Percentiles rank a stretch among this genome's conserved stretches.
Evolutionary conservation across 805 yeast species (phyloP).

Genomic region (Vanderwaltozyma tropicalis): DNA sequence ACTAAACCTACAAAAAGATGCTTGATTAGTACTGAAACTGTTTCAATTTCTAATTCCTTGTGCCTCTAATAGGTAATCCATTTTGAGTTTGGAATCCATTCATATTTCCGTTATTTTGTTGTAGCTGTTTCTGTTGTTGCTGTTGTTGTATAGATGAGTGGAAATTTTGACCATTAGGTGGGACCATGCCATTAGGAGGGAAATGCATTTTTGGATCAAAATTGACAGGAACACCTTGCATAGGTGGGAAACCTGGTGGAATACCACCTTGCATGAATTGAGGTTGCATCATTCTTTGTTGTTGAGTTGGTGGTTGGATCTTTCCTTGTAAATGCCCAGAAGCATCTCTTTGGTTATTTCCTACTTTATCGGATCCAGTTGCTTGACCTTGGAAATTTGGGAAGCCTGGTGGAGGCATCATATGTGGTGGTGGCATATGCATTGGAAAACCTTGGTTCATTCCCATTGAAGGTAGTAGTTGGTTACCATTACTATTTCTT

Average conservation of each 20-base stretch:
- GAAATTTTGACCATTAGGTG: slow-evolving; percentile 6
- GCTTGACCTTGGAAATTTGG: slow-evolving; percentile 9
- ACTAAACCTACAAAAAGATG: no score
- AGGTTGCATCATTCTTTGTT: slow-evolving; percentile 12
- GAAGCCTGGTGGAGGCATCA: slow-evolving; percentile 17
- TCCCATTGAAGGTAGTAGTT: slow-evolving; percentile 9
- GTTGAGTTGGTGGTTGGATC: slow-evolving; percentile 1
- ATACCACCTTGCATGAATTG: slow-evolving; percentile 22
- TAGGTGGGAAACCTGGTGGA: slow-evolving; percentile 25
- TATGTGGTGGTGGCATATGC: slow-evolving; percentile 16
- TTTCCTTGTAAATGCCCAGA: background rate
- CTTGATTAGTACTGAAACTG: no score
- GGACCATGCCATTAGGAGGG: slow-evolving; percentile 17
- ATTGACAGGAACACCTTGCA: slow-evolving; percentile 20
- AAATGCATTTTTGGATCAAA: slow-evolving; percentile 18
- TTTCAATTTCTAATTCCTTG: background rate
- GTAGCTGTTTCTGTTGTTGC: background rate
- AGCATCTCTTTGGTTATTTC: background rate
- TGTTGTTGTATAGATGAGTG: slow-evolving; percentile 3
- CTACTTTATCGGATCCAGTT: background rate
- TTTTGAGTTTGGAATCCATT: slow-evolving; percentile 2
- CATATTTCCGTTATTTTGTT: background rate
- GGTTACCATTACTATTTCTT: slow-evolving; percentile 2
- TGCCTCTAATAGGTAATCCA: background rate
- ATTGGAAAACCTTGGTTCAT: slow-evolving; percentile 11